A percentile compares a stretch with the other conserved stretches of the same genome.
phyloP scores from a whole-genome alignment of 164 flowering plant genomes.

The Paratinospora sagittata region DNA sequence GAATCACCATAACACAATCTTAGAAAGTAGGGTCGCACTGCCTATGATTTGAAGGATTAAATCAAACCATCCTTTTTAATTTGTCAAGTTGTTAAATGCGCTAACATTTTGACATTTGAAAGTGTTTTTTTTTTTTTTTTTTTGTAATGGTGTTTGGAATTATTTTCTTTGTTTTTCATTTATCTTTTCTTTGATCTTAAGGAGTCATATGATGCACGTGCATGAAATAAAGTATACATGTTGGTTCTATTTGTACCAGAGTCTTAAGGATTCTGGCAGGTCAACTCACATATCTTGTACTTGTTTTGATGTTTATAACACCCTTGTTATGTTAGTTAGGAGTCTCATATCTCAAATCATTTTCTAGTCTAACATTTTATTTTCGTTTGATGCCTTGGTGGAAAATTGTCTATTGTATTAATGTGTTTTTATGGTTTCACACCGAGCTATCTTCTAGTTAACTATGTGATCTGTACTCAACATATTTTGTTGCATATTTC shows the following conservation, averaged over 20 bases:
- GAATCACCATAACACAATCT: too few relatives aligned
- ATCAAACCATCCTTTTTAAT: too few relatives aligned
- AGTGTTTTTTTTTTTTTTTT: too few relatives aligned
- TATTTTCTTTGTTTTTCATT: too few relatives aligned
- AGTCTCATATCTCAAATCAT: not conserved
- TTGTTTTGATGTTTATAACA: not conserved
- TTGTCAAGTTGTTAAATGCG: too few relatives aligned
- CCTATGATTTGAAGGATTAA: too few relatives aligned
- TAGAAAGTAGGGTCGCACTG: too few relatives aligned
- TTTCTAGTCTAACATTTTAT: not conserved
- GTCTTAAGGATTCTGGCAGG: not conserved
- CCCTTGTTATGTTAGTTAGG: not conserved
- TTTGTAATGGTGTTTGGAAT: too few relatives aligned
- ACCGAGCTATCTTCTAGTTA: not conserved
- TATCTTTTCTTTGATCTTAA: too few relatives aligned
- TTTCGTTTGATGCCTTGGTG: not conserved
- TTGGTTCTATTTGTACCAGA: not conserved
- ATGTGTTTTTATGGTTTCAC: not conserved
- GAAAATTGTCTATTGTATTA: not conserved
- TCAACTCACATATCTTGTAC: not conserved
- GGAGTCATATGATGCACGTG: too few relatives aligned
- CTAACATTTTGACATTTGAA: too few relatives aligned
- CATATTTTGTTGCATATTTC: slow-evolving; percentile 25
- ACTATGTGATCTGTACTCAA: not conserved
- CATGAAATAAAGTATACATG: not conserved